phyloP scores from a whole-genome alignment of 257 asterid species.

The Henckelia pumila region DNA sequence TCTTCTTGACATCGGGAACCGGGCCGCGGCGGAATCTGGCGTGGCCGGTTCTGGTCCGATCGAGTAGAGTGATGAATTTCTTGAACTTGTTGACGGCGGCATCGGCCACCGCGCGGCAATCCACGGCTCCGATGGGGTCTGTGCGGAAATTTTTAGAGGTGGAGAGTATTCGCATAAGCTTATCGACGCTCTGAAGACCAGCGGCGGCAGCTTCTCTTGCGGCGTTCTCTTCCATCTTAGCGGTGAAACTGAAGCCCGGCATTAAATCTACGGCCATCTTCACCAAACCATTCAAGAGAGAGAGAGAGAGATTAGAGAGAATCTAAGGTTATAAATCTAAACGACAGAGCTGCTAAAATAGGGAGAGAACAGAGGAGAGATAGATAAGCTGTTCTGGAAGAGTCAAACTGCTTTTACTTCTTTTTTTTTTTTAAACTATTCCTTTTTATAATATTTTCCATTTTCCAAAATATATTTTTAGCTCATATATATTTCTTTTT shows the following conservation, averaged over 20 bases:
- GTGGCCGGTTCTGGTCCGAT: constrained; percentile 77
- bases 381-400: no score
- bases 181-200: constrained; percentile 86
- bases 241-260: constrained; percentile 42
- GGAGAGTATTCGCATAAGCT: constrained; percentile 60
- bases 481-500: no score
- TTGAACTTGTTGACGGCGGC: constrained; percentile 72
- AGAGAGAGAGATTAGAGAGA: neutral
- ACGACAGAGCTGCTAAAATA: neutral
- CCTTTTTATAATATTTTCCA: no score
- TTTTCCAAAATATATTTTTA: no score
- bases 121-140: constrained; percentile 25
- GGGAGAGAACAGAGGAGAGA: no score
- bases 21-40: constrained; percentile 97
- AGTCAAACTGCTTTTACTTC: neutral
- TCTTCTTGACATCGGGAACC: constrained; percentile 29
- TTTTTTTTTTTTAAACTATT: no score
- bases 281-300: constrained; percentile 8
- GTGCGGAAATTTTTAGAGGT: constrained; percentile 23
- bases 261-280: constrained; percentile 72
- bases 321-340: constrained; percentile 2
- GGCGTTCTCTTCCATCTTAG: constrained; percentile 65
- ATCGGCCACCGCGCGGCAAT: constrained; percentile 66
- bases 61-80: constrained; percentile 70
- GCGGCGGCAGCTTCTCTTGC: constrained; percentile 91